Evolutionary conservation across 2,329 filamentous ascomycete species (phyloP), one percentile per base, ranked within the genome.

Genomic region (Diplodia seriata): DNA sequence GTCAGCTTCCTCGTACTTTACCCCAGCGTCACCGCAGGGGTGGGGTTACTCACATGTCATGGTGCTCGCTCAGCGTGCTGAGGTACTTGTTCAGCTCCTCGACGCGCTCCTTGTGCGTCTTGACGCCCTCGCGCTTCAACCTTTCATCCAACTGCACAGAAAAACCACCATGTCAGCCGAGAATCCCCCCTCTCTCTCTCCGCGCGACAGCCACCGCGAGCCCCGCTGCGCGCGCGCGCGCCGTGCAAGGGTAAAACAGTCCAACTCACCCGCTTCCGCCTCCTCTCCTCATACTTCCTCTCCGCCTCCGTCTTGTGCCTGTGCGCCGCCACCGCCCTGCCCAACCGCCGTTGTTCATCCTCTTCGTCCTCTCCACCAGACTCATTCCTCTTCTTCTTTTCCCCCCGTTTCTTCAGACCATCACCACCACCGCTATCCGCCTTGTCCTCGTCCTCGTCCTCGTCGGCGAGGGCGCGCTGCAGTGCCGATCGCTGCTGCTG

Each of bases 31-130:
- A 7, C 12, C 15, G 53, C 53, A 54, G 9, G 50, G n/a, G n/a
- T n/a, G 36, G 9, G 26, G 63, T 36, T 26, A 79, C 82, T 73
- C 80, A 85, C 94, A 99, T 99, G 78, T 99, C 95, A 80, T 99
- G 94, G 81, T 99, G 95, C 81, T 99, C 95, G 81, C 92, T 97
- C 75, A 99, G 81, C 72, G 90, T 91, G 71, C 92, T 95, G 43
- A 99, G 83, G 78, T 98, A 97, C 71, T 91, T 92, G 78, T 99
- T 99, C 73, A 98, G 83, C 78, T 97, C 93, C 79, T 98, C 94
- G 53, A 99, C 94, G 12, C 93, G 89, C 82, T 99, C 92, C 78
- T 98, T 98, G 80, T 99, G 95, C 36, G 94, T 97, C 84, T 97
- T 98, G 72, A 94, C 87, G 18, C 96, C 90, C 77, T 97, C 94